Conservation (phyloP, 2,329 filamentous ascomycete genomes). For the Blastomyces gilchristii region DNA sequence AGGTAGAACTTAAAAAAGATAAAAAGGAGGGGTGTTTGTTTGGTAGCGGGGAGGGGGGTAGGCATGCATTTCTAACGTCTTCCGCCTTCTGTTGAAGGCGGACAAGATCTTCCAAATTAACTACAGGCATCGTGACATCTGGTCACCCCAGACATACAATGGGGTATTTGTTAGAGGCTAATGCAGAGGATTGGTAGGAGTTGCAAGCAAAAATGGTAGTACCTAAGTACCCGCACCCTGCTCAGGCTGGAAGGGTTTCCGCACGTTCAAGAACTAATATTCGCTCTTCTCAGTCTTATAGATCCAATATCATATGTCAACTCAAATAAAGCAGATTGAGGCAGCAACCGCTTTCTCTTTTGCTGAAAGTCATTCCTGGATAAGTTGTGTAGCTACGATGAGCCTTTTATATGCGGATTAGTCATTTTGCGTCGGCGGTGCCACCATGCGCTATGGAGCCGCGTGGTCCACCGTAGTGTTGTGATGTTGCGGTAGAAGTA, state of each 20-base stretch:
- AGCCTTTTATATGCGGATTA: background rate
- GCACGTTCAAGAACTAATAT: background rate
- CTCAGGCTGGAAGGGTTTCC: background rate
- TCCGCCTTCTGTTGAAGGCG: slow-evolving; percentile 78
- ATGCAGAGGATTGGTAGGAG: background rate
- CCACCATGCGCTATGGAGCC: background rate
- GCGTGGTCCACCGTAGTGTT: background rate
- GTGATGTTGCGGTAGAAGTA: background rate
- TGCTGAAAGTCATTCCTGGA: background rate
- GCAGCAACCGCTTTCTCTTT: background rate
- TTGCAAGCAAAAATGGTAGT: slow-evolving; percentile 5
- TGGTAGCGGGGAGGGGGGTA: slow-evolving; percentile 15
- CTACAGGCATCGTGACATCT: slow-evolving; percentile 66
- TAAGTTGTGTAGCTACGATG: background rate
- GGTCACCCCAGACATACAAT: slow-evolving; percentile 6
- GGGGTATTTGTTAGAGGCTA: background rate
- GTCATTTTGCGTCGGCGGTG: background rate
- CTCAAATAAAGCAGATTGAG: background rate
- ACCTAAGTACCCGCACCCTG: background rate
- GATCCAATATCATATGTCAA: background rate
- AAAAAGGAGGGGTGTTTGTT: background rate
- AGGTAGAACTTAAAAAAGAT: background rate
- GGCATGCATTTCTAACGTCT: slow-evolving; percentile 79
- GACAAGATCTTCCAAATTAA: slow-evolving; percentile 81
- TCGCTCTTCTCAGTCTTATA: background rate